Conservation (phyloP, 2,329 filamentous ascomycete genomes). For the Phialemonium atrogriseum region DNA sequence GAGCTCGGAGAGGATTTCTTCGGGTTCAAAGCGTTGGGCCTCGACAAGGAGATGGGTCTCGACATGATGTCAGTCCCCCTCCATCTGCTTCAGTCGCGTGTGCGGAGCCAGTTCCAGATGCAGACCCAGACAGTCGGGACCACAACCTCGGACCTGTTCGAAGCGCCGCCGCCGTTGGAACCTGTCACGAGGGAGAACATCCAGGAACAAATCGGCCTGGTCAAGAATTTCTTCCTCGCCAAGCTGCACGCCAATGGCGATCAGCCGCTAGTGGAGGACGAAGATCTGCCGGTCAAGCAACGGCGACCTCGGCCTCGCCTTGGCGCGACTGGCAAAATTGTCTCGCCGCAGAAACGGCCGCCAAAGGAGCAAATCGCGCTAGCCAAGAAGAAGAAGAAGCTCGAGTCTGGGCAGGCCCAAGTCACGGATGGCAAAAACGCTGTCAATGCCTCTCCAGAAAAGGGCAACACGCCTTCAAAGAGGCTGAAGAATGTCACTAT, state of each 20-base stretch:
- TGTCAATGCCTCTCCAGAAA: slow-evolving; percentile 22
- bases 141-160: slow-evolving; percentile 54
- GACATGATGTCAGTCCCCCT: slow-evolving; percentile 85
- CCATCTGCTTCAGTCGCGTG: slow-evolving; percentile 85
- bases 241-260: slow-evolving; percentile 81
- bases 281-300: slow-evolving; percentile 90
- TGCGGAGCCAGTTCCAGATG: slow-evolving; percentile 76
- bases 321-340: slow-evolving; percentile 74
- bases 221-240: slow-evolving; percentile 84
- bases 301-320: slow-evolving; percentile 61
- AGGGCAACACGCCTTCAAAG: slow-evolving; percentile 35
- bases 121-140: slow-evolving; percentile 57
- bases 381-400: slow-evolving; percentile 82
- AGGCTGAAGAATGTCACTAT: slow-evolving; percentile 28
- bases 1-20: slow-evolving; percentile 99
- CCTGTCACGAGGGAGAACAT: slow-evolving; percentile 74
- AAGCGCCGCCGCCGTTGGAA: slow-evolving; percentile 60
- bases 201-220: slow-evolving; percentile 72
- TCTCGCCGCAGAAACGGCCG: slow-evolving; percentile 73
- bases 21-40: slow-evolving; percentile 88
- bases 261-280: slow-evolving; percentile 81
- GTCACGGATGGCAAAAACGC: slow-evolving; percentile 37
- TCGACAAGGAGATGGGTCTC: slow-evolving; percentile 84
- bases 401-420: slow-evolving; percentile 43
- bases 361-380: slow-evolving; percentile 75